Evolutionary conservation across 2,329 filamentous ascomycete species (phyloP).

Genomic region (Diaporthe caulivora): DNA sequence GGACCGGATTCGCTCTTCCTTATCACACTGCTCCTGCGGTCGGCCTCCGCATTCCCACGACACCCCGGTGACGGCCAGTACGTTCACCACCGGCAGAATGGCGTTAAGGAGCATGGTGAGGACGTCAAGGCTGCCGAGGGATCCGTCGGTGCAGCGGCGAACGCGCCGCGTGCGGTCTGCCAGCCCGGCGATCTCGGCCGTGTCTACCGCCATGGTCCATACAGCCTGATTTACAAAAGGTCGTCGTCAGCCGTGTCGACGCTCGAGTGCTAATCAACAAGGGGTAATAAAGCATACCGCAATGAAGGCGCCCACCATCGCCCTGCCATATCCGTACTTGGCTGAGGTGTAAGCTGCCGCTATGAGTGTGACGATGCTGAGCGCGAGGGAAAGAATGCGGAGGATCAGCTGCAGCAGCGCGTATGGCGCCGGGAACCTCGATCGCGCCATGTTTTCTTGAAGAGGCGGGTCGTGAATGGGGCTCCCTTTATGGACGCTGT

Average conservation of each 20-base stretch:
- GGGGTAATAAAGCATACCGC: neutral
- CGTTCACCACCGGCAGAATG: neutral
- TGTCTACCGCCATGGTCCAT: neutral
- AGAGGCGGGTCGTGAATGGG: too few species aligned
- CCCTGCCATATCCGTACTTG: neutral
- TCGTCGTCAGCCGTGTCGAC: too few species aligned
- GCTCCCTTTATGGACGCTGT: too few species aligned
- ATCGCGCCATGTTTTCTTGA: too few species aligned
- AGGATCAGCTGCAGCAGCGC: too few species aligned
- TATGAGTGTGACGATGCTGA: too few species aligned
- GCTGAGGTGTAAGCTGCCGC: neutral
- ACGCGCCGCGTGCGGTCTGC: neutral
- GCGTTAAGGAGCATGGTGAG: neutral
- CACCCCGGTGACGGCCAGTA: neutral
- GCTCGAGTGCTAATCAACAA: too few species aligned
- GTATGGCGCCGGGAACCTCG: too few species aligned
- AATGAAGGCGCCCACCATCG: neutral
- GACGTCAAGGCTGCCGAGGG: neutral
- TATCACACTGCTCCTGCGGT: neutral
- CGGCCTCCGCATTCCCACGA: neutral
- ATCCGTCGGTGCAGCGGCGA: neutral
- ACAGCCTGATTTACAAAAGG: neutral
- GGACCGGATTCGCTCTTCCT: neutral
- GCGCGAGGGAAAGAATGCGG: too few species aligned
- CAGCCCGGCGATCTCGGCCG: neutral